Conservation (phyloP, 225 moss, liverwort and hornwort species). For the Takakia lepidozioides region DNA sequence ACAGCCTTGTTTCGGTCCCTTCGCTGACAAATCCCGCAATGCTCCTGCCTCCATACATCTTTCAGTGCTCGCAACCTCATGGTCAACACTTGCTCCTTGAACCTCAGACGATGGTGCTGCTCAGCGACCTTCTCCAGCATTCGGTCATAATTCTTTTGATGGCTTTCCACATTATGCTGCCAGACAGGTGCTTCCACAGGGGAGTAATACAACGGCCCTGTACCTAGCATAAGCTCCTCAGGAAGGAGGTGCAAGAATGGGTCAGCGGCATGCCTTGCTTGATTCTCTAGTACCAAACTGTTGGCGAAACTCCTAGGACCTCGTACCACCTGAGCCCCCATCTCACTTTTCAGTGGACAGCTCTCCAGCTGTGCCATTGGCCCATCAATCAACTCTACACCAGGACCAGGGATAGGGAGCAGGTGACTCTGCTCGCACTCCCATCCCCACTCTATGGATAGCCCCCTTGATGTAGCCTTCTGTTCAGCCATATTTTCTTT, state of each 20-base stretch:
- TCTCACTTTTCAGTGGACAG: too few relatives aligned
- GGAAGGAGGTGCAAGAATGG: slow-evolving; percentile 51
- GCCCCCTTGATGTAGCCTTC: slow-evolving; percentile 12
- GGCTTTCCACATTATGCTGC: slow-evolving; percentile 64
- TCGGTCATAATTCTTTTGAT: slow-evolving; percentile 40
- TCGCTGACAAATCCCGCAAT: slow-evolving; percentile 51
- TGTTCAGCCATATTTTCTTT: slow-evolving; percentile 29
- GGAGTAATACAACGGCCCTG: slow-evolving; percentile 39
- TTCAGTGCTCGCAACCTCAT: slow-evolving; percentile 67
- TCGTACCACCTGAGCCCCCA: too few relatives aligned
- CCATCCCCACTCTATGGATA: slow-evolving; percentile 17
- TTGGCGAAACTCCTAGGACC: slow-evolving; percentile 31
- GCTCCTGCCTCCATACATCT: slow-evolving; percentile 69
- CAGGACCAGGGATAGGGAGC: too few relatives aligned
- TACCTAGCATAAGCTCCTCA: slow-evolving; percentile 18
- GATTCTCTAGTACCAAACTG: slow-evolving; percentile 56
- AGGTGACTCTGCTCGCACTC: too few relatives aligned
- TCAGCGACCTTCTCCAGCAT: slow-evolving; percentile 62
- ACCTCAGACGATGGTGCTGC: slow-evolving; percentile 33
- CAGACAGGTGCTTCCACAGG: slow-evolving; percentile 66
- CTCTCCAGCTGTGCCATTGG: too few relatives aligned
- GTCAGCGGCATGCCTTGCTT: slow-evolving; percentile 49
- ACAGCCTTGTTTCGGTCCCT: slow-evolving; percentile 75
- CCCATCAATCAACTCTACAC: too few relatives aligned
- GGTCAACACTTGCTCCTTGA: slow-evolving; percentile 63